Conservation (phyloP, 495 filamentous ascomycete genomes). For the Xylaria bambusicola region DNA sequence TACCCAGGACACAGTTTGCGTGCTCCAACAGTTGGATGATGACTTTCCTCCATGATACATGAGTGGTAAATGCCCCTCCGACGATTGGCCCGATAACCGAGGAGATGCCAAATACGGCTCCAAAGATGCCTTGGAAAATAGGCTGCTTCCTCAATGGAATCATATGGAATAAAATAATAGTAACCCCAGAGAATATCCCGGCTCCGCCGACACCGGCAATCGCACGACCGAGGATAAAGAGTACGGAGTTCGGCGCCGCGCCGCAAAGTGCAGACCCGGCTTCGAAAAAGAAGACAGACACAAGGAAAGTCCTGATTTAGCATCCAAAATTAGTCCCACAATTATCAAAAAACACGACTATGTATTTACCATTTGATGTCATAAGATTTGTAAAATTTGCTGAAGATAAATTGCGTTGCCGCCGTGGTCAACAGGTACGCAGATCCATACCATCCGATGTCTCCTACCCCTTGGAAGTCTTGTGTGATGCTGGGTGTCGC, state of each 20-base stretch:
- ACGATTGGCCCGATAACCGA: constrained; percentile 65
- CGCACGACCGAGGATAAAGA: constrained; percentile 50
- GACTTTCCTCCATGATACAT: constrained; percentile 48
- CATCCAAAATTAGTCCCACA: not conserved
- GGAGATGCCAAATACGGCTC: constrained; percentile 62
- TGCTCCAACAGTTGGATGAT: constrained; percentile 30
- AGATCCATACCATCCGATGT: constrained; percentile 52
- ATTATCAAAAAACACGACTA: not conserved
- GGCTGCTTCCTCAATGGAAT: constrained; percentile 41
- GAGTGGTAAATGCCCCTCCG: constrained; percentile 48
- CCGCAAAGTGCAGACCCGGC: constrained; percentile 49
- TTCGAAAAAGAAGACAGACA: constrained; percentile 37
- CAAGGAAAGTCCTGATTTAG: constrained; percentile 29
- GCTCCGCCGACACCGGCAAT: constrained; percentile 43
- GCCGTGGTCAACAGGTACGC: constrained; percentile 50
- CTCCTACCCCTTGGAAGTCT: constrained; percentile 39
- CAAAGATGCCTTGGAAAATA: constrained; percentile 36
- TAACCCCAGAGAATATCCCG: constrained; percentile 40
- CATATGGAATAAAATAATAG: constrained; percentile 32
- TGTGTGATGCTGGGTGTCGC: constrained; percentile 47
- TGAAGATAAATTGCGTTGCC: constrained; percentile 48
- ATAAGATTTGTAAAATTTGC: constrained; percentile 38
- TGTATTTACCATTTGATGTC: not conserved
- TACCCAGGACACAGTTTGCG: too few species aligned
- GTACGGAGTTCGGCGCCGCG: constrained; percentile 42